phyloP scores from a whole-genome alignment of 805 yeast genomes.

The Barnettozyma californica region DNA sequence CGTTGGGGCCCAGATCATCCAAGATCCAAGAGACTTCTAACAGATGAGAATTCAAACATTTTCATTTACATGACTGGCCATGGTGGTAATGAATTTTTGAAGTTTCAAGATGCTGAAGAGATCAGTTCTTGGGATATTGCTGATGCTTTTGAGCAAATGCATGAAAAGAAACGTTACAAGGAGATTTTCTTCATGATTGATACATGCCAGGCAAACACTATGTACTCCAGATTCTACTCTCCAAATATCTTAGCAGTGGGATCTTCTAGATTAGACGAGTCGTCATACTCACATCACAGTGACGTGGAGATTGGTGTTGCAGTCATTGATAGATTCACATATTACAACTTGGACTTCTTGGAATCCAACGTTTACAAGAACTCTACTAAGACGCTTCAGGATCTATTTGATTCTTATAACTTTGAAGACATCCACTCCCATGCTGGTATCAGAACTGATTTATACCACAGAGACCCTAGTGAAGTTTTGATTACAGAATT shows the following conservation, averaged over 20 bases:
- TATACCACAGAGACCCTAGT: conserved; percentile 58
- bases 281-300: conserved; percentile 92
- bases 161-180: conserved; percentile 89
- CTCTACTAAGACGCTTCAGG: conserved; percentile 71
- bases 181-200: conserved; percentile 97
- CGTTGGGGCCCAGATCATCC: conserved; percentile 96
- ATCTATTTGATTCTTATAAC: conserved; percentile 79
- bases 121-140: conserved; percentile 94
- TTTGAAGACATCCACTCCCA: conserved; percentile 83
- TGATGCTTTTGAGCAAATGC: conserved; percentile 96
- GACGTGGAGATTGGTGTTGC: conserved; percentile 97
- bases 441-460: conserved; percentile 87
- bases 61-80: conserved; percentile 97
- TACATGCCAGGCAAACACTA: conserved; percentile 97
- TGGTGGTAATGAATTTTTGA: conserved; percentile 96
- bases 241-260: conserved; percentile 94
- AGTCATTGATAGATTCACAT: conserved; percentile 94
- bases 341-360: conserved; percentile 81
- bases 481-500: conserved; percentile 85
- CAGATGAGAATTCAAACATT: conserved; percentile 92
- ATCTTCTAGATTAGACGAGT: conserved; percentile 79
- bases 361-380: conserved; percentile 68
- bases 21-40: conserved; percentile 78
- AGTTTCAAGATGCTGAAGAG: conserved; percentile 98
- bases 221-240: conserved; percentile 88